Evolutionary conservation across 768 basidiomycete species (phyloP).

Genomic region (Hericium rajendrae): DNA sequence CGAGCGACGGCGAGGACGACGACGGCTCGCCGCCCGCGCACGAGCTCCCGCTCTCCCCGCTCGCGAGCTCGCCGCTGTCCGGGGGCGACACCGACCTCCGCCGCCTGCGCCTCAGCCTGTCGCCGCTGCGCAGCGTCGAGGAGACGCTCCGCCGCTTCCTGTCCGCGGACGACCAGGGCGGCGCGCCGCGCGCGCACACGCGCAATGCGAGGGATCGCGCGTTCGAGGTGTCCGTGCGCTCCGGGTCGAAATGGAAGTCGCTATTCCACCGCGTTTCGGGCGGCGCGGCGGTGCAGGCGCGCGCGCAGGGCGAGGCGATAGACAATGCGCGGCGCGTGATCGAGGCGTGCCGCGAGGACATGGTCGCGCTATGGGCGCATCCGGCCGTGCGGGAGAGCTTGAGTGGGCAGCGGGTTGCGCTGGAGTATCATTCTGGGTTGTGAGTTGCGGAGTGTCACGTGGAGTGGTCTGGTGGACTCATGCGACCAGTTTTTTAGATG

Average conservation of each 20-base stretch:
- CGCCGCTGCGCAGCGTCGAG: slow-evolving; percentile 48
- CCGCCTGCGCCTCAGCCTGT: slow-evolving; percentile 38
- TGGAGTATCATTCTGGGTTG: slow-evolving; percentile 57
- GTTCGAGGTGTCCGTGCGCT: slow-evolving; percentile 39
- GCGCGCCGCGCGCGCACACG: slow-evolving; percentile 10
- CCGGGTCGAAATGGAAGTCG: slow-evolving; percentile 39
- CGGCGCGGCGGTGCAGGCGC: slow-evolving; percentile 12
- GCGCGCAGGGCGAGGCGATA: slow-evolving; percentile 24
- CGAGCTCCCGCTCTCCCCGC: slow-evolving; percentile 6
- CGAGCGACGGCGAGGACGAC: neutral
- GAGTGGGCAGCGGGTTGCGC: slow-evolving; percentile 30
- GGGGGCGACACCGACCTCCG: slow-evolving; percentile 26
- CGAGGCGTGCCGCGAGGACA: slow-evolving; percentile 44
- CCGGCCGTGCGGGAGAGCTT: slow-evolving; percentile 34
- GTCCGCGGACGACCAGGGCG: slow-evolving; percentile 21
- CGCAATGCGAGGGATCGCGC: slow-evolving; percentile 27
- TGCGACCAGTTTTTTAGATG: slow-evolving; percentile 43
- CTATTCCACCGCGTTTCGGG: slow-evolving; percentile 19
- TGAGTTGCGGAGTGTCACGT: slow-evolving; percentile 25
- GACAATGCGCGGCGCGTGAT: slow-evolving; percentile 36
- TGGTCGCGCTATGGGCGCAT: slow-evolving; percentile 44
- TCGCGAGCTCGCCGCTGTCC: slow-evolving; percentile 6
- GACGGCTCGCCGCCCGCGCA: slow-evolving; percentile 12
- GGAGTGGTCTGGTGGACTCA: neutral
- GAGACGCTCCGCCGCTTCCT: slow-evolving; percentile 36